Base-by-base conservation (phyloP, 805 yeast genomes). In the Candida pini region DNA sequence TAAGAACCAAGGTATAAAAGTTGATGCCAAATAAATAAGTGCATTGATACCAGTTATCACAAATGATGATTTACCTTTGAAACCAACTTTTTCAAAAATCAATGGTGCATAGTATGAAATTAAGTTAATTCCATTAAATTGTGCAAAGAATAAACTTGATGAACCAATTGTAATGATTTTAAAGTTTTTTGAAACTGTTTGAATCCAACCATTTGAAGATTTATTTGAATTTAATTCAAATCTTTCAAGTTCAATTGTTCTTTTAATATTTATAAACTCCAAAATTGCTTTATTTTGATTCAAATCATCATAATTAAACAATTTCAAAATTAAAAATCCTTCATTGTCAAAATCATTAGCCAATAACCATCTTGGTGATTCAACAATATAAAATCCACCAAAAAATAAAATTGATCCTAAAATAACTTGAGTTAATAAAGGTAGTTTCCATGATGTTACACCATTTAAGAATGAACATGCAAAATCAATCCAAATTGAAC, bases 21-120 rank as follows among this genome's bases (percentile, higher is more conserved):
- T 83, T 24, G 84, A 70, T 3, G 62, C 43, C 39, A 75, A 67
- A 51, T 80, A 79, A 17, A 79, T 66, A 6, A 79, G 49, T 13
- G 75, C 67, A 48, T 80, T 79, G 41, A 86, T 69, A 14, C 96
- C 96, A 0, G 96, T 84, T 86, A 87, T 84, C 37, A 87, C 68
- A 40, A 87, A 73, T 3, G 96, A 95, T 37, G 76, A 71, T 38
- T 90, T 67, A 16, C 95, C 95, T 13, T 69, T 62, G 88, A 95
- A 87, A 13, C 96, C 96, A 5, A 95, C 95, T 46, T 82, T 80
- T 54, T 87, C 94, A 57, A 87, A 87, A 29, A 87, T 89, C 66
- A 87, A 65, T 2, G 96, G 95, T 2, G 95, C 95, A 58, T 87
- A 87, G 61, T 87, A 87, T 4, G 89, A 79, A 35, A 87, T 82